Base-by-base conservation (phyloP, 2,329 filamentous ascomycete species). In the Gnomoniopsis sp. region DNA sequence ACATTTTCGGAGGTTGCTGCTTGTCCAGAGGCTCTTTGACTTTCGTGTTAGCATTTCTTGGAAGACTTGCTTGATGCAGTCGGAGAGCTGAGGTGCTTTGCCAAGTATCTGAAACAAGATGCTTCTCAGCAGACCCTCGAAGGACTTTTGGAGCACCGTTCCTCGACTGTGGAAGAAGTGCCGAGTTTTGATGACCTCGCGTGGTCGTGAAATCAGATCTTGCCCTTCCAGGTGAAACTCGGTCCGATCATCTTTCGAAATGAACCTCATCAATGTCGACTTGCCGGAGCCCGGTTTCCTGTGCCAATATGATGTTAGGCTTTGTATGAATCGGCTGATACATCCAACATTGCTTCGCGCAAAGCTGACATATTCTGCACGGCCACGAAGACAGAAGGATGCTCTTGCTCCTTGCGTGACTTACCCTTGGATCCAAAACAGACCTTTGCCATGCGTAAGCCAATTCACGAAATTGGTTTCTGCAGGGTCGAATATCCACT, bases 121-220 rank as follows among this genome's bases (percentile, higher is more conserved):
- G 15, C 53, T 49, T 14, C 44, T 44, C 21, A 56, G 12, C 14
- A 56, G 22, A n/a, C 53, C 53, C n/a, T 56, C 53, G 26, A 56
- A 50, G n/a, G 53, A 56, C 46, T 56, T 56, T 41, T 56, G 53
- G 3, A 56, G 36, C 4, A 26, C 1, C 2, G 36, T 49, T 8
- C 53, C 53, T 22, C 47, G 53, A 7, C 17, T 26, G 47, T 49
- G 36, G 19, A 56, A 56, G 46, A 49, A 56, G 12, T 36, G 34
- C 11, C 47, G 53, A n/a, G 36, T 10, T 21, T 38, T 22, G n/a
- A 52, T 52, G 1, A n/a, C 30, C 14, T 47, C 17, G 2, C 17
- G 19, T 6, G 44, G 17, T 23, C 21, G 17, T 19, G 44, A 47
- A 14, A 22, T 47, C 17, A 47, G 17, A 47, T 22, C 21, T 2